A percentile compares a stretch with the other conserved stretches of the same genome.
Evolutionary conservation across 179 eudicot genomes (phyloP).

Genomic region (Drosera spatulata): DNA sequence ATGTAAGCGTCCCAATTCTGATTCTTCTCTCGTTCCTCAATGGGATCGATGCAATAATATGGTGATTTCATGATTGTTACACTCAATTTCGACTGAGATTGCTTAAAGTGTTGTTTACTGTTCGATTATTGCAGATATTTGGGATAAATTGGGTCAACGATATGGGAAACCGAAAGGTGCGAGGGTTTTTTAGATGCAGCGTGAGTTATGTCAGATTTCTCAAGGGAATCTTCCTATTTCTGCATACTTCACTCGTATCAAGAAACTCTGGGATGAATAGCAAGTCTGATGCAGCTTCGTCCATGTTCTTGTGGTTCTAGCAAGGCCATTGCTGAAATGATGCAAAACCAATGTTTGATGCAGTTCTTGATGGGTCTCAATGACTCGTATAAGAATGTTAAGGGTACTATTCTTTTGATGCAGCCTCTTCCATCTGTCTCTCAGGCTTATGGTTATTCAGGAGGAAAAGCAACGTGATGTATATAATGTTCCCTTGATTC

Average conservation of each 20-base stretch:
- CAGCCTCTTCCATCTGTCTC: too few relatives aligned
- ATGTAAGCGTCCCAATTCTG: background rate
- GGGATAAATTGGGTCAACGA: background rate
- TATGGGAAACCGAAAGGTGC: background rate
- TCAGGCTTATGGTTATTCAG: too few relatives aligned
- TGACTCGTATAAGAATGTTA: too few relatives aligned
- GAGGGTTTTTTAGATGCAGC: background rate
- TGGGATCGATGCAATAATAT: background rate
- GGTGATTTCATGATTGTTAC: background rate
- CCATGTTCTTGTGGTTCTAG: background rate
- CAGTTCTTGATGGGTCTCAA: too few relatives aligned
- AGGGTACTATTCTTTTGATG: too few relatives aligned
- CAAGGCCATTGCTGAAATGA: background rate
- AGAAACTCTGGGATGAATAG: background rate
- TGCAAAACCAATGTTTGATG: too few relatives aligned
- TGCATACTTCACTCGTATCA: background rate
- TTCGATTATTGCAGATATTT: background rate
- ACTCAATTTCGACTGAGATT: background rate
- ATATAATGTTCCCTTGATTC: too few relatives aligned
- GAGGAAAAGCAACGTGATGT: too few relatives aligned
- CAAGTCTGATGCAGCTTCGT: background rate
- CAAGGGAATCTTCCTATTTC: background rate
- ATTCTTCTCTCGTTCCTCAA: background rate
- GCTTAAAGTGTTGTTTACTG: background rate
- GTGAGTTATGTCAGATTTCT: background rate